Evolutionary conservation across 805 yeast genomes (phyloP).

Genomic region (Saturnispora ahearnii): DNA sequence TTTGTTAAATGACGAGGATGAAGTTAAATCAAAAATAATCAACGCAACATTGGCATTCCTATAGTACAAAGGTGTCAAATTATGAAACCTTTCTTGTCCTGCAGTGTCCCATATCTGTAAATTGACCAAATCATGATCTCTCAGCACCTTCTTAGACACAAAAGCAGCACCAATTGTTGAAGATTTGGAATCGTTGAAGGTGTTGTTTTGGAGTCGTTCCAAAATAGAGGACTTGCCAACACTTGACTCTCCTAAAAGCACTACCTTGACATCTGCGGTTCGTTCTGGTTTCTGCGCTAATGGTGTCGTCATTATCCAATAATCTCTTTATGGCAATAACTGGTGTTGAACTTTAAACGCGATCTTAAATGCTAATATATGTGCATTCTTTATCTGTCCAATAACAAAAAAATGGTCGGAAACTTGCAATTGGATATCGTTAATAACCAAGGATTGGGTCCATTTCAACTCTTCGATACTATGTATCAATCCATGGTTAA

Average conservation of each 20-base stretch:
- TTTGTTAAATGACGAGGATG: conserved; percentile 42
- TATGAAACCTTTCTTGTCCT: conserved; percentile 83
- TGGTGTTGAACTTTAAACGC: not conserved
- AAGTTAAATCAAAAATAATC: conserved; percentile 78
- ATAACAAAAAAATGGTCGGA: conserved; percentile 1
- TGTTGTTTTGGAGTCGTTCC: conserved; percentile 61
- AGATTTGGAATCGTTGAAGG: conserved; percentile 72
- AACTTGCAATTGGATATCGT: conserved; percentile 15
- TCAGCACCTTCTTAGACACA: conserved; percentile 65
- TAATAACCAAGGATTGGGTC: conserved; percentile 23
- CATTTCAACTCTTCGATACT: conserved; percentile 20
- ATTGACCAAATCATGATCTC: conserved; percentile 27
- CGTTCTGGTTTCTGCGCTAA: conserved; percentile 17
- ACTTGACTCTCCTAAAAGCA: conserved; percentile 42
- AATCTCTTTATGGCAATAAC: not conserved
- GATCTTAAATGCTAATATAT: not conserved
- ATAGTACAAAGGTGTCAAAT: conserved; percentile 77
- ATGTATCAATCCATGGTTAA: conserved; percentile 17
- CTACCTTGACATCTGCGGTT: conserved; percentile 28
- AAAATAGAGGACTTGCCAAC: conserved; percentile 70
- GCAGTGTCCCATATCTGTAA: conserved; percentile 92
- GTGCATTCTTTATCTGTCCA: not conserved
- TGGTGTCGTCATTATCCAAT: not conserved
- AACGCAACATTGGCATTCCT: conserved; percentile 77
- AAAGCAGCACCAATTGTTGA: conserved; percentile 99